Evolutionary conservation across 1,284 basidiomycete genomes (phyloP).

Genomic region (Farysia itapuensis): DNA sequence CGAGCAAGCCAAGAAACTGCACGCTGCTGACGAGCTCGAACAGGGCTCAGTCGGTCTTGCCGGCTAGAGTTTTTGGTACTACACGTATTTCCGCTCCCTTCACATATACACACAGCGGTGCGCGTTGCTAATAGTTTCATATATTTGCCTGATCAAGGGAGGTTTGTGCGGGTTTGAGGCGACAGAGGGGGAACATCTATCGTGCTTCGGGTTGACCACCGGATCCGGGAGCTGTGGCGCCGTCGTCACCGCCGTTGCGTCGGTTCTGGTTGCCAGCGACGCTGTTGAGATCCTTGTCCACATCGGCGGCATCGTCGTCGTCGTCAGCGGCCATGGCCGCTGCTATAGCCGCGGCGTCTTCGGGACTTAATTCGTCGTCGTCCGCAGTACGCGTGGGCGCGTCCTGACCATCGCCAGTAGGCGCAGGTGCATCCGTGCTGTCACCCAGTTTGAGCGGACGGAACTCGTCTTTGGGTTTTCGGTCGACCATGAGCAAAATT

Average conservation of each 20-base stretch:
- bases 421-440: constrained; percentile 10
- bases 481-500: constrained; percentile 53
- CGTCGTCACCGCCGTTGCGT: constrained; percentile 5
- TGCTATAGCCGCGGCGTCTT: constrained; percentile 44
- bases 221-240: constrained; percentile 1
- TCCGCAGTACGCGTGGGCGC: neutral
- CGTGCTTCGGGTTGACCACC: constrained; percentile 27
- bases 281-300: constrained; percentile 33
- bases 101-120: no score
- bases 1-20: constrained; percentile 12
- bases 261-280: constrained; percentile 14
- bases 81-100: no score
- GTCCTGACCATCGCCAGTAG: constrained; percentile 2
- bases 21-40: constrained; percentile 36
- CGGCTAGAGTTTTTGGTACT: constrained; percentile 9
- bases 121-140: no score
- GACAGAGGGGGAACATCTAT: constrained; percentile 1
- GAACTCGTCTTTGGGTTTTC: constrained; percentile 44
- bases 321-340: constrained; percentile 44
- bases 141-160: no score
- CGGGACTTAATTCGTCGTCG: constrained; percentile 38
- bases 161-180: no score
- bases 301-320: constrained; percentile 35
- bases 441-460: constrained; percentile 32
- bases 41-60: constrained; percentile 45